Base-by-base conservation (phyloP, 2,329 filamentous ascomycete species). In the Achaetomium macrosporum region DNA sequence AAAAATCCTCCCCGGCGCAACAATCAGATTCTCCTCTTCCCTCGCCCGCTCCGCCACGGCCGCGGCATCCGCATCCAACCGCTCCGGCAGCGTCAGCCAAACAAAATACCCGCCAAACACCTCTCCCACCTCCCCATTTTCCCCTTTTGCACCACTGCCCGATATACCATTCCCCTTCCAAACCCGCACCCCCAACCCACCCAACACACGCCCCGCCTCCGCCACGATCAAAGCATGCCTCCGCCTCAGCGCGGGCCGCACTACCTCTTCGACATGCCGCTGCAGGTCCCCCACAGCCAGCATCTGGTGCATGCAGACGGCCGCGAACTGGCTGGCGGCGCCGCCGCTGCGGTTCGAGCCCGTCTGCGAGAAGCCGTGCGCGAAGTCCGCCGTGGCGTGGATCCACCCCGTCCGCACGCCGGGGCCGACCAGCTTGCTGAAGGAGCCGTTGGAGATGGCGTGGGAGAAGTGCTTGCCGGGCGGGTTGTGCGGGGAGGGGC, bases 331-430 rank as follows among this genome's bases (percentile, higher is more conserved):
- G 56, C 67, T 74, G 11, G 82, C 77, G 3, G 79, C 75, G 11
- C 83, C 83, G 35, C 83, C 83, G 2, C 76, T 78, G 33, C 72
- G 68, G 17, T 78, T 79, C 1, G 74, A 73, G 1, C 76, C 80
- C 17, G 77, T 80, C 60, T 77, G 73, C 13, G 75, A 70, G 0
- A 82, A 61, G 0, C 80, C 81, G 47, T 70, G 64, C 2, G 71
- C 73, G 61, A 81, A 77, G 36, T 71, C 74, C 0, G 76, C 73
- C 6, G 82, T 84, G 0, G 79, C 86, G 66, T 96, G 90, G 1
- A 84, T 81, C 91, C 91, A 97, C n/a, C 92, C 92, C 0, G 88
- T 91, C 12, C 92, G 78, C 47, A 87, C 70, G 0, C 92, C 93
- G 0, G 92, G 90, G 0, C 83, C 90, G 29, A 83, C 78, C 36